A percentile compares a stretch with the other conserved stretches of the same genome.
Evolutionary conservation across 495 filamentous ascomycete species (phyloP).

Genomic region (Cetradonia linearis): DNA sequence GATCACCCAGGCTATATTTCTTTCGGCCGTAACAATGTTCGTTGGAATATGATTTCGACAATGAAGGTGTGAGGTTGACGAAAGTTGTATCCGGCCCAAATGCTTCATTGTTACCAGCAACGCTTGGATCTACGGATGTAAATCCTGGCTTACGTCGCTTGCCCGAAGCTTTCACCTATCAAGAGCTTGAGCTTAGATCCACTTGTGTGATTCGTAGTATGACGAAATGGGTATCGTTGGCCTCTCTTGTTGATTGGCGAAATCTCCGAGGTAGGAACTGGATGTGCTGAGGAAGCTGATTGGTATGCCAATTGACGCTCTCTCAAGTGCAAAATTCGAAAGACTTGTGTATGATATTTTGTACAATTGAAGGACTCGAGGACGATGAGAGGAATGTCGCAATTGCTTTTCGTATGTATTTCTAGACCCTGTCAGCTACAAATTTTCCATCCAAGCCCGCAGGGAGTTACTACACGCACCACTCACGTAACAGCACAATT

Average conservation of each 20-base stretch:
- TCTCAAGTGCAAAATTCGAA: slow-evolving; percentile 1
- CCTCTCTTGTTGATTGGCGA: slow-evolving; percentile 8
- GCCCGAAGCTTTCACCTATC: slow-evolving; percentile 11
- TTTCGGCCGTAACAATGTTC: background rate
- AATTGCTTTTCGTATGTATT: slow-evolving; percentile 5
- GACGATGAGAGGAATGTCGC: background rate
- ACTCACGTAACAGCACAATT: slow-evolving; percentile 10
- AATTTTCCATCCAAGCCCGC: too few relatives aligned
- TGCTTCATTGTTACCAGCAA: slow-evolving; percentile 15
- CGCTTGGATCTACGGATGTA: background rate
- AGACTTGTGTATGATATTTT: background rate
- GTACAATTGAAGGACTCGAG: background rate
- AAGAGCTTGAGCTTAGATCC: background rate
- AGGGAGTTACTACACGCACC: background rate
- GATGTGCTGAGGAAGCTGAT: slow-evolving; percentile 9
- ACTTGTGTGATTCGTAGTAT: slow-evolving; percentile 8
- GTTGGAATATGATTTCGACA: slow-evolving; percentile 4
- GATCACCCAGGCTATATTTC: background rate
- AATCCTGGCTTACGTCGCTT: background rate
- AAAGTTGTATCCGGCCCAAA: slow-evolving; percentile 9
- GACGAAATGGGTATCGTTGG: background rate
- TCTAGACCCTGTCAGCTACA: background rate
- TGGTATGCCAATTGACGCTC: slow-evolving; percentile 6
- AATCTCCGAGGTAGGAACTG: slow-evolving; percentile 11
- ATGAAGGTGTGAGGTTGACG: slow-evolving; percentile 6